These are phyloP conservation scores for Hsuehochloa calcarea DNA, from an alignment of 176 grass and related monocot species.

Conservation along the genomic window DNA sequence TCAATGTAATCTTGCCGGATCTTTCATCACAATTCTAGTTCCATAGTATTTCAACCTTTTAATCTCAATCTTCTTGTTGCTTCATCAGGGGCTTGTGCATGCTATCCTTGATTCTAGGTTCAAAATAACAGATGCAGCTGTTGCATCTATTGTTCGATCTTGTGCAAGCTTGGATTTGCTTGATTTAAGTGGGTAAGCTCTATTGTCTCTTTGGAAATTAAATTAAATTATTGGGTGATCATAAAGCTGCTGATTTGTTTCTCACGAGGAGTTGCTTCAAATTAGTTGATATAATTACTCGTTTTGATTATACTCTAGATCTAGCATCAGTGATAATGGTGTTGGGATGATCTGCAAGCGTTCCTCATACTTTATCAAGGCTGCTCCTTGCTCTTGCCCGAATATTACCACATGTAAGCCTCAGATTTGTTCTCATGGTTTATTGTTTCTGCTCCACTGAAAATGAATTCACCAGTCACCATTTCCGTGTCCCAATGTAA, in stretches of 20 bases:
- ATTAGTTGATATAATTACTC: conserved; percentile 5
- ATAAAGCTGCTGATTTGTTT: conserved; percentile 16
- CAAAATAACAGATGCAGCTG: conserved; percentile 91
- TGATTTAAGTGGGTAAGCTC: conserved; percentile 90
- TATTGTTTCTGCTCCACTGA: not conserved
- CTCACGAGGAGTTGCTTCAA: not conserved
- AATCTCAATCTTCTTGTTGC: conserved; percentile 24
- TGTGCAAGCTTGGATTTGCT: conserved; percentile 78
- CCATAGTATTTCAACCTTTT: not conserved
- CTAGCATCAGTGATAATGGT: conserved; percentile 90
- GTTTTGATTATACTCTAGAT: conserved; percentile 51
- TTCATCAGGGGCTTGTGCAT: conserved; percentile 73
- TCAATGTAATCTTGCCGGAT: not conserved
- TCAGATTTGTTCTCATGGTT: not conserved
- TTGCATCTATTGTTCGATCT: conserved; percentile 75
- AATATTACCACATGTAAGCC: conserved; percentile 79
- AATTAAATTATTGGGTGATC: not conserved
- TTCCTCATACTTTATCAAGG: conserved; percentile 70
- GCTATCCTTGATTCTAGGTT: conserved; percentile 86
- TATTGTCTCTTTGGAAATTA: not conserved
- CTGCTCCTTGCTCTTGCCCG: conserved; percentile 88
- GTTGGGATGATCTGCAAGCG: conserved; percentile 85
- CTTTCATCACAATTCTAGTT: conserved; percentile 10
- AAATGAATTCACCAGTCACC: conserved; percentile 3
- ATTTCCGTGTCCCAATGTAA: not conserved